Evolutionary conservation across 1,284 basidiomycete species (phyloP).

Genomic region (Ustilago cynodontis): DNA sequence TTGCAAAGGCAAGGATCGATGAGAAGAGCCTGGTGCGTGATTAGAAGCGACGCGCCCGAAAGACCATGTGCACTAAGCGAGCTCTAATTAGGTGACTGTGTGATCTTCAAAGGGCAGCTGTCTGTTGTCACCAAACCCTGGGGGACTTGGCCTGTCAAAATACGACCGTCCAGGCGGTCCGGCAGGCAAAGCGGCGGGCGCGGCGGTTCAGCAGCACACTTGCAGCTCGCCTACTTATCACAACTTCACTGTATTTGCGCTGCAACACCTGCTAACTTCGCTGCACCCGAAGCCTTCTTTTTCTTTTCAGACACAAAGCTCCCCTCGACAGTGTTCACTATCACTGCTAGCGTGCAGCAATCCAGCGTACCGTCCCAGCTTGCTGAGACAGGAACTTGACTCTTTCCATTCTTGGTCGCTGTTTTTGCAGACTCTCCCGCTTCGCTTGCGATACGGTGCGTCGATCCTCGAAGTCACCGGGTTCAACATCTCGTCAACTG

Average conservation of each 20-base stretch:
- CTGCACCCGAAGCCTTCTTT: constrained; percentile 31
- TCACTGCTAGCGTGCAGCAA: background rate
- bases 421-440: background rate
- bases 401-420: constrained; percentile 4
- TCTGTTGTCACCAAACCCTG: background rate
- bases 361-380: background rate
- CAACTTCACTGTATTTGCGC: background rate
- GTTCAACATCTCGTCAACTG: constrained; percentile 11
- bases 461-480: constrained; percentile 16
- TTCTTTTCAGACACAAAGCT: background rate
- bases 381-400: background rate
- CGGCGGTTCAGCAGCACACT: constrained; percentile 9
- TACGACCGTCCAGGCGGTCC: constrained; percentile 1
- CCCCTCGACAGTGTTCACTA: background rate
- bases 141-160: constrained; percentile 1
- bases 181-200: constrained; percentile 13
- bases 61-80: constrained; percentile 10
- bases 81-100: constrained; percentile 2
- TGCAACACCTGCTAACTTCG: background rate
- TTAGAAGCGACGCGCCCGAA: background rate
- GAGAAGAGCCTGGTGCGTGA: background rate
- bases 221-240: constrained; percentile 3
- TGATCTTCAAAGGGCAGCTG: constrained; percentile 15
- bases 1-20: background rate
- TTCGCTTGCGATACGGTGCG: constrained; percentile 1